phyloP scores from a whole-genome alignment of 73 alveolate genomes.

The Uronychia binucleata region DNA sequence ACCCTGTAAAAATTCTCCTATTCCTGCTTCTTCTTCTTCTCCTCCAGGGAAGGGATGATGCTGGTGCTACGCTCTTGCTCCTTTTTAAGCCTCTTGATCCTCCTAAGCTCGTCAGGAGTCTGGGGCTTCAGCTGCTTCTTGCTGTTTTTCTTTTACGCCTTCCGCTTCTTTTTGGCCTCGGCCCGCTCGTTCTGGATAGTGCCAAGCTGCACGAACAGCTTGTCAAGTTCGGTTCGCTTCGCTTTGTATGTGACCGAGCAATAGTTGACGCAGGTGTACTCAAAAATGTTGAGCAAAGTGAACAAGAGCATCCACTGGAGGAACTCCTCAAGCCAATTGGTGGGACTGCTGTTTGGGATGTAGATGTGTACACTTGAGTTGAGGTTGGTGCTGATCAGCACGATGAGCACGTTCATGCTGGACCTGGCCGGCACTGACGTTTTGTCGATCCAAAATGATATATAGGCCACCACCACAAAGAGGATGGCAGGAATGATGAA shows the following conservation, averaged over 20 bases:
- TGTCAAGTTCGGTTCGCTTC: background rate
- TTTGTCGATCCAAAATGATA: constrained; percentile 15
- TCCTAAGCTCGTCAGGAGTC: background rate
- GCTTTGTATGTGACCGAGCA: background rate
- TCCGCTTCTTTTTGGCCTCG: too few relatives aligned
- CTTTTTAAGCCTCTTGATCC: background rate
- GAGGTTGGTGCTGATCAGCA: background rate
- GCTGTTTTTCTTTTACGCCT: background rate
- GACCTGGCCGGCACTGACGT: constrained; percentile 17
- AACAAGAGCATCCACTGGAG: background rate
- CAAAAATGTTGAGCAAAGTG: background rate
- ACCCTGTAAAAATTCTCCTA: background rate
- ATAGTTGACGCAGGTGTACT: background rate
- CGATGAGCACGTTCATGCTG: background rate
- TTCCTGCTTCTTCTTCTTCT: background rate
- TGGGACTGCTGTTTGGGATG: background rate
- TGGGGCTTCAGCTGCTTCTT: background rate
- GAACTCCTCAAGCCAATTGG: constrained; percentile 2
- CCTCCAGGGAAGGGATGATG: too few relatives aligned
- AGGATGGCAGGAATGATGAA: constrained; percentile 5
- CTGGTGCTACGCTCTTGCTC: too few relatives aligned
- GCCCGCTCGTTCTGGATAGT: background rate
- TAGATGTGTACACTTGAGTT: background rate
- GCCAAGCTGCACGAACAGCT: background rate
- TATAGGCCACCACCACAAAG: constrained; percentile 7